These are phyloP conservation scores for Vairimorpha necatrix DNA, from an alignment of 371 early-diverging fungal species.

Conservation along the genomic window DNA sequence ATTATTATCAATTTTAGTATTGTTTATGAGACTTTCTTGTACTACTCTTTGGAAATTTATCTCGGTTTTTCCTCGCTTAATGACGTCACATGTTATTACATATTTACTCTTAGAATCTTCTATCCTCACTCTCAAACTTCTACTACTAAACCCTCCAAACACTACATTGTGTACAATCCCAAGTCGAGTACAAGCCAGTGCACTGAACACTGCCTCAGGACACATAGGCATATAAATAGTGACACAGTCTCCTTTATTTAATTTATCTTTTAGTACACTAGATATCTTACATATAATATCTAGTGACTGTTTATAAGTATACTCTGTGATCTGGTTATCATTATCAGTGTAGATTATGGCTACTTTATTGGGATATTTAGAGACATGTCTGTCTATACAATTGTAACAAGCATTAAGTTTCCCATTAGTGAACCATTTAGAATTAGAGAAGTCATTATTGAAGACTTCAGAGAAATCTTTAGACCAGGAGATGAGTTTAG, in stretches of 20 bases:
- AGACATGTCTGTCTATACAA: constrained; percentile 86
- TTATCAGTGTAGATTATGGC: constrained; percentile 84
- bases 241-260: constrained; percentile 77
- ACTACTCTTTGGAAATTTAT: constrained; percentile 81
- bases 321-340: constrained; percentile 71
- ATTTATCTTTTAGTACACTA: constrained; percentile 70
- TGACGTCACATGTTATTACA: constrained; percentile 79
- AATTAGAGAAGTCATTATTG: constrained; percentile 11
- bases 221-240: constrained; percentile 92
- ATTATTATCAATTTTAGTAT: too few relatives aligned
- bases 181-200: constrained; percentile 83
- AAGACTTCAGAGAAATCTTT: constrained; percentile 35
- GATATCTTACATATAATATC: constrained; percentile 74
- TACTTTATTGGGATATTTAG: constrained; percentile 66
- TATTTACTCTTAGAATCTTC: constrained; percentile 83
- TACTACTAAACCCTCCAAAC: constrained; percentile 82
- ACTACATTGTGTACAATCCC: constrained; percentile 85
- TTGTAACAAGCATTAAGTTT: constrained; percentile 84
- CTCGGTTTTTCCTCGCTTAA: constrained; percentile 77
- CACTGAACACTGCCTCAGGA: constrained; percentile 78
- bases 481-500: constrained; percentile 32
- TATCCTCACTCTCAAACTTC: constrained; percentile 82
- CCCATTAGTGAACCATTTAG: constrained; percentile 80
- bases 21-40: constrained; percentile 69
- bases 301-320: constrained; percentile 76